A percentile compares a stretch with the other conserved stretches of the same genome.
Evolutionary conservation across 208 protist genomes (phyloP).

Genomic region (Novymonas esmeraldas): DNA sequence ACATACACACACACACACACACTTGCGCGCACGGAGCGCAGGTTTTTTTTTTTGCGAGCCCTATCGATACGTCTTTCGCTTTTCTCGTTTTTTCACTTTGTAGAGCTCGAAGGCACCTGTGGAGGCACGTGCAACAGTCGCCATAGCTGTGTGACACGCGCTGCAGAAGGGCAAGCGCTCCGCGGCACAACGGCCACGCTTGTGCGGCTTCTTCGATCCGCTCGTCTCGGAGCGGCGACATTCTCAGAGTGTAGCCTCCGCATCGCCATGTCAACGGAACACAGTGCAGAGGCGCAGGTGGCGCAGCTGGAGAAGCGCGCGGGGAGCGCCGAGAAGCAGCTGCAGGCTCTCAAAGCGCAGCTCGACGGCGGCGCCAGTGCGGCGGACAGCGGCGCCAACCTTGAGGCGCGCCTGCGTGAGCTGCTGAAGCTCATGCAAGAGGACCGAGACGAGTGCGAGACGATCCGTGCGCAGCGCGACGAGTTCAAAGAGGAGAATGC

Average conservation of each 20-base stretch:
- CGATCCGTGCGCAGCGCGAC: slow-evolving; percentile 73
- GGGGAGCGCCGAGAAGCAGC: slow-evolving; percentile 41
- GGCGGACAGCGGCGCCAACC: slow-evolving; percentile 5
- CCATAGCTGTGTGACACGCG: too few species aligned
- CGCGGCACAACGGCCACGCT: slow-evolving; percentile 4
- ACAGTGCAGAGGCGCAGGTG: slow-evolving; percentile 17
- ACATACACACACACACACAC: not conserved
- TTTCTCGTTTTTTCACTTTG: not conserved
- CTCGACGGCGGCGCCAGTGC: slow-evolving; percentile 18
- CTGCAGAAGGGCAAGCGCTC: too few species aligned
- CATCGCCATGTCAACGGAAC: slow-evolving; percentile 11
- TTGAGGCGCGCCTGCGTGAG: slow-evolving; percentile 51
- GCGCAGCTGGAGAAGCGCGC: slow-evolving; percentile 67
- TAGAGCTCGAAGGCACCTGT: too few species aligned
- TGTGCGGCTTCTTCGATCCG: slow-evolving; percentile 18
- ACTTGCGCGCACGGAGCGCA: too few species aligned
- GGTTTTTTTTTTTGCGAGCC: too few species aligned
- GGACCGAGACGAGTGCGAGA: slow-evolving; percentile 81
- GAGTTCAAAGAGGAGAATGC: slow-evolving; percentile 82
- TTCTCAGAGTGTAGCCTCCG: not conserved
- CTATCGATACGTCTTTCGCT: too few species aligned
- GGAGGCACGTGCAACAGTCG: too few species aligned
- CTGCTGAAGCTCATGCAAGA: slow-evolving; percentile 65
- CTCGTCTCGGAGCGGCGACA: not conserved
- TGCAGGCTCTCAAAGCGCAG: slow-evolving; percentile 46